A percentile compares a stretch with the other conserved stretches of the same genome.
These are phyloP conservation scores for Tulasnella sp. DNA, from an alignment of 768 basidiomycete species.

Conservation along the genomic window DNA sequence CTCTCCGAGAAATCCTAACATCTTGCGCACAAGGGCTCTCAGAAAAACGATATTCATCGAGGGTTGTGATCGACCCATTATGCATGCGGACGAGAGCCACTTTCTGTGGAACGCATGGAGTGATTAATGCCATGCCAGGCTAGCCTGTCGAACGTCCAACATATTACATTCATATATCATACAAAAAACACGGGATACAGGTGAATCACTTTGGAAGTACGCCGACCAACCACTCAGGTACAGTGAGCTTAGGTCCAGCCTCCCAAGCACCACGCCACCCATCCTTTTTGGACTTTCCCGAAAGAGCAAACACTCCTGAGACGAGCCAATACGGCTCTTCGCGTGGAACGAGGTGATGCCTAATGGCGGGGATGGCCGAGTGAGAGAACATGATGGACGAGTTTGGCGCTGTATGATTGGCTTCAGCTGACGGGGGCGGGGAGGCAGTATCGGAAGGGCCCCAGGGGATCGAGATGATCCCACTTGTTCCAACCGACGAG, in stretches of 20 bases:
- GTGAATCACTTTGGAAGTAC: background rate
- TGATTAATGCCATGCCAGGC: too few relatives aligned
- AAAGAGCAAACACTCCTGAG: slow-evolving; percentile 62
- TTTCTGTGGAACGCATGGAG: too few relatives aligned
- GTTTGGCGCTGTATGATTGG: slow-evolving; percentile 65
- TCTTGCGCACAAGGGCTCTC: too few relatives aligned
- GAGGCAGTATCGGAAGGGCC: background rate
- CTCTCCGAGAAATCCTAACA: too few relatives aligned
- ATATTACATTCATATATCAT: background rate
- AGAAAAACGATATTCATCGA: too few relatives aligned
- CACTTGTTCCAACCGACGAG: slow-evolving; percentile 59
- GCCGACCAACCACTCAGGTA: slow-evolving; percentile 1
- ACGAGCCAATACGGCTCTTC: slow-evolving; percentile 54
- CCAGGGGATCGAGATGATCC: slow-evolving; percentile 50
- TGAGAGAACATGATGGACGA: slow-evolving; percentile 64
- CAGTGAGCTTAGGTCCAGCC: background rate
- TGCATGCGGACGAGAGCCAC: too few relatives aligned
- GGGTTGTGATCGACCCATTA: too few relatives aligned
- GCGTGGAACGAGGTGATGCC: slow-evolving; percentile 45
- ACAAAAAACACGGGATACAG: background rate
- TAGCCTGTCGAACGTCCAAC: too few relatives aligned
- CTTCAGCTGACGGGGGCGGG: slow-evolving; percentile 40
- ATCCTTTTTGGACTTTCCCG: slow-evolving; percentile 2
- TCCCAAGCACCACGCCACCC: background rate
- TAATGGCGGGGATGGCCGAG: slow-evolving; percentile 61